Conservation (phyloP, 768 basidiomycete species). For the Lentinula guzmanii region DNA sequence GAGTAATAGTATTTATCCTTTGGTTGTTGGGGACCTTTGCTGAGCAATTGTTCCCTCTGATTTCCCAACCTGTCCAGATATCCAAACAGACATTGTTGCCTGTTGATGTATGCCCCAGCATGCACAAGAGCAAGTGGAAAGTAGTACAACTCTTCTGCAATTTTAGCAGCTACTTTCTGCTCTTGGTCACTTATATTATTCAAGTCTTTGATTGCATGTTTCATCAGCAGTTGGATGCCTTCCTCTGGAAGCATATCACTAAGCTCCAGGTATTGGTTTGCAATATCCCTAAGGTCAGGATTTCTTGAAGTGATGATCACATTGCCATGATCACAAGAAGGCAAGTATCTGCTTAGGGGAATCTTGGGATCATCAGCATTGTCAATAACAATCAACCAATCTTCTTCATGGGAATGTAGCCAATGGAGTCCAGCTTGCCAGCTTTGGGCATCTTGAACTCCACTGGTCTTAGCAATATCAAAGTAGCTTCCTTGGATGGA, state of each 20-base stretch:
- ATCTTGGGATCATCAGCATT: too few relatives aligned
- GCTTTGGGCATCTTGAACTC: not conserved
- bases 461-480: not conserved
- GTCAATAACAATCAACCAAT: conserved; percentile 4
- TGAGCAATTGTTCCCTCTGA: not conserved
- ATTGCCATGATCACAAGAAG: too few relatives aligned
- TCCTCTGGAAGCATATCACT: not conserved
- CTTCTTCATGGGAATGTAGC: not conserved
- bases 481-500: not conserved
- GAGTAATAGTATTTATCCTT: not conserved
- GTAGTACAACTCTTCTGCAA: not conserved
- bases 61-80: not conserved
- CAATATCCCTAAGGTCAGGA: not conserved
- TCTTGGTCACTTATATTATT: not conserved
- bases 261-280: not conserved
- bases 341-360: too few relatives aligned
- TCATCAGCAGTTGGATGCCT: not conserved
- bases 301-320: not conserved
- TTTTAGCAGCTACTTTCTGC: not conserved
- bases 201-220: not conserved
- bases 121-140: not conserved
- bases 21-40: not conserved
- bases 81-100: not conserved
- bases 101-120: not conserved
- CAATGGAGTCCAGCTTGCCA: not conserved